A percentile compares a stretch with the other conserved stretches of the same genome.
phyloP scores from a whole-genome alignment of 2,329 filamentous ascomycete genomes.

The Mariannaea sp. region DNA sequence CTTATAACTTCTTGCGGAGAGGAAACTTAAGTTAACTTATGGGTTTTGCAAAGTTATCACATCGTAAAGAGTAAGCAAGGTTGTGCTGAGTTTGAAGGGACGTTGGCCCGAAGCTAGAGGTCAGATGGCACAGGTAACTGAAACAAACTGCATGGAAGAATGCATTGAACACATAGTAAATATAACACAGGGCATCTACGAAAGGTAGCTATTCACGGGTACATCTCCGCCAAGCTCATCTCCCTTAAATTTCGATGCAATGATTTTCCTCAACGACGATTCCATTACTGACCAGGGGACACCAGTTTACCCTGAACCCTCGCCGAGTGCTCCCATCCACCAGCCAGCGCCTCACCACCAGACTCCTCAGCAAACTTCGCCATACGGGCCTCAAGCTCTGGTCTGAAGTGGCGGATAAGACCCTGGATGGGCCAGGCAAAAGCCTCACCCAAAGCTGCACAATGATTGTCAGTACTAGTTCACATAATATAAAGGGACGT shows the following conservation, averaged over 20 bases:
- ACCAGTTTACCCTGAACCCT: slow-evolving; percentile 80
- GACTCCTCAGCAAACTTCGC: slow-evolving; percentile 74
- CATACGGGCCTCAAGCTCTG: slow-evolving; percentile 92
- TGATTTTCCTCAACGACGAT: slow-evolving; percentile 22
- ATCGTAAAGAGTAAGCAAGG: too few relatives aligned
- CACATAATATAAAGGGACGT: background rate
- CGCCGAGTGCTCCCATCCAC: slow-evolving; percentile 83
- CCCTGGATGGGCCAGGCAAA: slow-evolving; percentile 99
- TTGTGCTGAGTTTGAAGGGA: too few relatives aligned
- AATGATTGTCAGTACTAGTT: slow-evolving; percentile 38
- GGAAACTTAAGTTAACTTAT: too few relatives aligned
- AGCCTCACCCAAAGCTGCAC: slow-evolving; percentile 83
- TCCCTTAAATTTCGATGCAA: slow-evolving; percentile 19
- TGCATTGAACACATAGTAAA: slow-evolving; percentile 37
- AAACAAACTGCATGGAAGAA: background rate
- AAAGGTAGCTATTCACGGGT: slow-evolving; percentile 37
- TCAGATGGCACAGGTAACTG: too few relatives aligned
- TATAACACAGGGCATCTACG: slow-evolving; percentile 39
- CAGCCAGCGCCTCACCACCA: slow-evolving; percentile 77
- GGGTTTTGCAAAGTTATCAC: too few relatives aligned
- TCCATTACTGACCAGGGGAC: slow-evolving; percentile 80
- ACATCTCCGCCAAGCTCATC: slow-evolving; percentile 31
- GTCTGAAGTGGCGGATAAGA: slow-evolving; percentile 96
- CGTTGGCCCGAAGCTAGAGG: too few relatives aligned
- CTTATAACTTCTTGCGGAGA: too few relatives aligned